phyloP scores from a whole-genome alignment of 192 early-diverging fungal species.

The Linnemannia exigua region DNA sequence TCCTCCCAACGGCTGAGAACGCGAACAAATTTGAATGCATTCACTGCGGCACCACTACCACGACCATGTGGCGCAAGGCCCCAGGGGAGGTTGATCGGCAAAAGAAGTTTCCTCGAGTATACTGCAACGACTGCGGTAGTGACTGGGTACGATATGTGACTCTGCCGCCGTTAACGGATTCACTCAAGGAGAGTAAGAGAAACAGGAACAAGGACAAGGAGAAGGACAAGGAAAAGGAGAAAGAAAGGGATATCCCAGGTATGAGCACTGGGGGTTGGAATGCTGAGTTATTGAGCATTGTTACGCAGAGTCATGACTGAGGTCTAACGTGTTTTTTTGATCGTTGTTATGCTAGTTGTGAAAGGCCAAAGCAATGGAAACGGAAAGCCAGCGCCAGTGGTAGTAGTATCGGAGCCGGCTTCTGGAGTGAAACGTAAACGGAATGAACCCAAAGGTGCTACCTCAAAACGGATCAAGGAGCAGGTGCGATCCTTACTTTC shows the following conservation, averaged over 20 bases:
- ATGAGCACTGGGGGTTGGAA: not conserved
- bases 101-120: slow-evolving; percentile 54
- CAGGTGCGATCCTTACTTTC: slow-evolving; percentile 10
- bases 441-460: slow-evolving; percentile 5
- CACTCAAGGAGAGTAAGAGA: slow-evolving; percentile 35
- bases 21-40: slow-evolving; percentile 48
- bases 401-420: slow-evolving; percentile 9
- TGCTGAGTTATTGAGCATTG: not conserved
- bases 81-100: slow-evolving; percentile 58
- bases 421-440: slow-evolving; percentile 40
- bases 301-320: not conserved
- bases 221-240: slow-evolving; percentile 22
- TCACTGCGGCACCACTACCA: slow-evolving; percentile 56
- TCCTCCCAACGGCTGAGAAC: slow-evolving; percentile 39
- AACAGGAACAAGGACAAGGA: slow-evolving; percentile 16
- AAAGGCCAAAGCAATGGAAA: slow-evolving; percentile 28
- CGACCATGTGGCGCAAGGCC: slow-evolving; percentile 54
- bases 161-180: slow-evolving; percentile 47
- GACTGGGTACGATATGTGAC: slow-evolving; percentile 72
- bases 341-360: not conserved
- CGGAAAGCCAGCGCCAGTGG: not conserved
- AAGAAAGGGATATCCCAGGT: slow-evolving; percentile 8
- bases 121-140: slow-evolving; percentile 68
- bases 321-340: not conserved
- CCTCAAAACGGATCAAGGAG: slow-evolving; percentile 40